Evolutionary conservation across 805 yeast species (phyloP).

Genomic region (Myxozyma geophila): DNA sequence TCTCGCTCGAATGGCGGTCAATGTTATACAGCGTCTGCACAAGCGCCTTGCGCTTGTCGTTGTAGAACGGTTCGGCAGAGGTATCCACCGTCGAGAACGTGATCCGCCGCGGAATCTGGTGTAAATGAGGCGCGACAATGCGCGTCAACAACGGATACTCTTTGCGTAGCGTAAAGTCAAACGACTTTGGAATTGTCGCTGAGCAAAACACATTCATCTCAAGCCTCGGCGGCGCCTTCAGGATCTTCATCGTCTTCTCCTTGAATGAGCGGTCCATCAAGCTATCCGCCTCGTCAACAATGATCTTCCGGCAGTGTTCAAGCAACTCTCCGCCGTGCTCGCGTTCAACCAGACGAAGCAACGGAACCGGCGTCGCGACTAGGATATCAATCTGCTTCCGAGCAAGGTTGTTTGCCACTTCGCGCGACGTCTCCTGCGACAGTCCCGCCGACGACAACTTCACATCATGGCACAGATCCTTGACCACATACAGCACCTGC

Average conservation of each 20-base stretch:
- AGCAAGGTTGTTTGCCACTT: slow-evolving; percentile 37
- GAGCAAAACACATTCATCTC: slow-evolving; percentile 76
- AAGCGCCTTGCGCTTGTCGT: slow-evolving; percentile 79
- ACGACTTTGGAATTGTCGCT: slow-evolving; percentile 85
- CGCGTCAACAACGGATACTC: slow-evolving; percentile 69
- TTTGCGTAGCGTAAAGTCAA: slow-evolving; percentile 62
- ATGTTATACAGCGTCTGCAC: slow-evolving; percentile 90
- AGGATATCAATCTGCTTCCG: slow-evolving; percentile 68
- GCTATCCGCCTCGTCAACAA: slow-evolving; percentile 94
- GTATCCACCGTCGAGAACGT: slow-evolving; percentile 79
- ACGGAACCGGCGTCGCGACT: slow-evolving; percentile 72
- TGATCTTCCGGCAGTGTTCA: slow-evolving; percentile 49
- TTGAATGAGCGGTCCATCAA: slow-evolving; percentile 80
- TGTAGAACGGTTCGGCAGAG: slow-evolving; percentile 75
- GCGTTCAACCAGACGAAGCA: slow-evolving; percentile 43
- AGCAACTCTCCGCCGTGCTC: slow-evolving; percentile 45
- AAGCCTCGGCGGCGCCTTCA: slow-evolving; percentile 48
- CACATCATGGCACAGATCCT: slow-evolving; percentile 34
- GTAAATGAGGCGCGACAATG: slow-evolving; percentile 80
- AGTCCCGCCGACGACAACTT: slow-evolving; percentile 41
- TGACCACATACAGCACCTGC: slow-evolving; percentile 64
- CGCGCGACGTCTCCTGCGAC: slow-evolving; percentile 26
- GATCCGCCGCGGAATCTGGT: slow-evolving; percentile 77
- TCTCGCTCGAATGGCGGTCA: slow-evolving; percentile 79
- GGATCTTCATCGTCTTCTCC: slow-evolving; percentile 55